phyloP scores from a whole-genome alignment of 805 yeast genomes.

The Lachancea nothofagi region DNA sequence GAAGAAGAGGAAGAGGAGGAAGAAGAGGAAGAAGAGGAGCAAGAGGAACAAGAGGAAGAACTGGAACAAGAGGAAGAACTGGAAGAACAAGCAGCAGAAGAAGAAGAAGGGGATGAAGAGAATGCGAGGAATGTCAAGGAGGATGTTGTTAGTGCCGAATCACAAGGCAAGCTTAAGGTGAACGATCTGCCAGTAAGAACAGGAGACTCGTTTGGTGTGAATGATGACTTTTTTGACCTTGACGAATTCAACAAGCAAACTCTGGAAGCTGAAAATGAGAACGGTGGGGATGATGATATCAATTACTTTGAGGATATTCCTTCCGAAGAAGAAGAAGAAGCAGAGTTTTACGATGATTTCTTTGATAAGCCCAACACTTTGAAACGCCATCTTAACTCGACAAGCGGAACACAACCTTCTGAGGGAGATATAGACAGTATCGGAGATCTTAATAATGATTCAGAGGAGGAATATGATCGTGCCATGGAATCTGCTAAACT shows the following conservation, averaged over 20 bases:
- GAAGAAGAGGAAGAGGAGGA: constrained; percentile 25
- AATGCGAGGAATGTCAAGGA: background rate
- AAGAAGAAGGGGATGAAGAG: background rate
- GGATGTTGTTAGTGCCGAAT: too few relatives aligned
- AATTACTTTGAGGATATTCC: constrained; percentile 49
- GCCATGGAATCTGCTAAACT: constrained; percentile 42
- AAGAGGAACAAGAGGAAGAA: constrained; percentile 40
- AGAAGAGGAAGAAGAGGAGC: constrained; percentile 18
- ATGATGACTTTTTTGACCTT: constrained; percentile 78
- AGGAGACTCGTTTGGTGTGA: constrained; percentile 52
- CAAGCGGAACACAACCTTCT: too few relatives aligned
- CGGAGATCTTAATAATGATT: too few relatives aligned
- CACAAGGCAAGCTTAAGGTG: too few relatives aligned
- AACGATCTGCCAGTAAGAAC: too few relatives aligned
- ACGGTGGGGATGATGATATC: constrained; percentile 40
- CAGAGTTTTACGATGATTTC: constrained; percentile 60
- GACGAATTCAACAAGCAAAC: constrained; percentile 77
- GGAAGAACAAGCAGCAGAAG: background rate
- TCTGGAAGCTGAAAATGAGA: constrained; percentile 44
- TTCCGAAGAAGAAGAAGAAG: constrained; percentile 50
- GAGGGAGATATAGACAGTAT: too few relatives aligned
- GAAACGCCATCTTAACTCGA: constrained; percentile 8
- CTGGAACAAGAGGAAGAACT: background rate
- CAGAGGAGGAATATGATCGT: constrained; percentile 22
- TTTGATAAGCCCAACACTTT: constrained; percentile 40